Conservation (phyloP, 179 eudicot genomes). For the Drosera spatulata region DNA sequence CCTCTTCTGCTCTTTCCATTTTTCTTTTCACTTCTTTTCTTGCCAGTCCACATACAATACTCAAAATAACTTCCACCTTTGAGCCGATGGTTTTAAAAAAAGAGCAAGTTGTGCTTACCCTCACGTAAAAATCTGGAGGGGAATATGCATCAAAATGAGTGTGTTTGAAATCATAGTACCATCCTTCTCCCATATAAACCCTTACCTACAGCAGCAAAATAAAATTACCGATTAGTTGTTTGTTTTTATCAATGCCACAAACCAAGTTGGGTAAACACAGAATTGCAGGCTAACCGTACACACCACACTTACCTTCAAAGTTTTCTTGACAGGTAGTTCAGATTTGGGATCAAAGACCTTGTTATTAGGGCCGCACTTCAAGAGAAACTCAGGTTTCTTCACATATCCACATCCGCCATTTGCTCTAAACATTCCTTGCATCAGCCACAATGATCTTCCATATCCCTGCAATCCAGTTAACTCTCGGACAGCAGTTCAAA, state of each 20-base stretch:
- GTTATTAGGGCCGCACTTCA: constrained; percentile 27
- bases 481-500: neutral
- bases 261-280: too few species aligned
- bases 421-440: constrained; percentile 87
- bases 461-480: constrained; percentile 44
- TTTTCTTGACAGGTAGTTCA: constrained; percentile 40
- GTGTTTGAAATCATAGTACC: constrained; percentile 62
- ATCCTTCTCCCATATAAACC: constrained; percentile 82
- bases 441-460: constrained; percentile 67
- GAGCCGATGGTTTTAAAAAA: neutral
- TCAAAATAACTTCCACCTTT: neutral
- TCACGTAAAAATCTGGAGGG: constrained; percentile 75
- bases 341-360: constrained; percentile 63
- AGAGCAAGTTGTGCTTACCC: constrained; percentile 15
- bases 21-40: neutral
- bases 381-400: constrained; percentile 68
- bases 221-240: too few species aligned
- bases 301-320: constrained; percentile 41
- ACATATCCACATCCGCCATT: constrained; percentile 95
- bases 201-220: constrained; percentile 30
- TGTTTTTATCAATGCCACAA: too few species aligned
- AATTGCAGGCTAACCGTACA: neutral
- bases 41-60: neutral
- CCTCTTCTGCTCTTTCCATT: neutral
- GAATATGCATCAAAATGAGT: constrained; percentile 72